phyloP scores from a whole-genome alignment of 306 rosid genomes.

The Gleditsia sinensis region DNA sequence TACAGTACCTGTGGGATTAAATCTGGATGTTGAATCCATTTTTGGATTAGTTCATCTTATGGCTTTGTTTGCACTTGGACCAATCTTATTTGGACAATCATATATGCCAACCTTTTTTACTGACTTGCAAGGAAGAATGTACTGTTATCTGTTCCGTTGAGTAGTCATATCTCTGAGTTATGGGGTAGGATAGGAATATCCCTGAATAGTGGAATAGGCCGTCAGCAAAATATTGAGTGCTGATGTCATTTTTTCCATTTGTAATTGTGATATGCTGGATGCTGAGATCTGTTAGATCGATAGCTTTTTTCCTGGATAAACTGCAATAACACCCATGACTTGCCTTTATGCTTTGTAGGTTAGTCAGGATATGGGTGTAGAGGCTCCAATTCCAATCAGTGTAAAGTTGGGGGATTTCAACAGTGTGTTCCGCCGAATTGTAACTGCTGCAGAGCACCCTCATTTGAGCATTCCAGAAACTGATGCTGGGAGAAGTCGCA shows the following conservation, averaged over 20 bases:
- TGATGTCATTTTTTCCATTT: background rate
- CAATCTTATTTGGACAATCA: background rate
- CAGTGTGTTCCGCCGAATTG: slow-evolving; percentile 66
- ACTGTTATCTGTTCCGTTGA: slow-evolving; percentile 20
- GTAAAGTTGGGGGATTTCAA: slow-evolving; percentile 80
- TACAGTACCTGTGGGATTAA: too few species aligned
- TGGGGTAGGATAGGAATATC: background rate
- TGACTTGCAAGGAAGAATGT: background rate
- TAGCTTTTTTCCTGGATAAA: slow-evolving; percentile 8
- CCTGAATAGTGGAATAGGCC: background rate
- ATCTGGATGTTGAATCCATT: too few species aligned
- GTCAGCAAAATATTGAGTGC: background rate
- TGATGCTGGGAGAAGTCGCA: slow-evolving; percentile 96
- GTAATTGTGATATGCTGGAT: slow-evolving; percentile 10
- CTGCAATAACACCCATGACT: slow-evolving; percentile 15
- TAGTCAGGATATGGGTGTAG: slow-evolving; percentile 98
- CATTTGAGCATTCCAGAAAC: slow-evolving; percentile 99
- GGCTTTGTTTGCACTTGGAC: slow-evolving; percentile 15
- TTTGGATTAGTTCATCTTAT: background rate
- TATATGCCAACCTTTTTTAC: slow-evolving; percentile 1
- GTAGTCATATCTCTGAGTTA: background rate
- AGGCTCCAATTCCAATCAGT: slow-evolving; percentile 93
- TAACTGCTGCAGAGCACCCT: slow-evolving; percentile 90
- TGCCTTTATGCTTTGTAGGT: slow-evolving; percentile 54
- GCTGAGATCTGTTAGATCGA: background rate